Base-by-base conservation (phyloP, 1,139 yeast genomes). In the Tardiomyces depauwii region DNA sequence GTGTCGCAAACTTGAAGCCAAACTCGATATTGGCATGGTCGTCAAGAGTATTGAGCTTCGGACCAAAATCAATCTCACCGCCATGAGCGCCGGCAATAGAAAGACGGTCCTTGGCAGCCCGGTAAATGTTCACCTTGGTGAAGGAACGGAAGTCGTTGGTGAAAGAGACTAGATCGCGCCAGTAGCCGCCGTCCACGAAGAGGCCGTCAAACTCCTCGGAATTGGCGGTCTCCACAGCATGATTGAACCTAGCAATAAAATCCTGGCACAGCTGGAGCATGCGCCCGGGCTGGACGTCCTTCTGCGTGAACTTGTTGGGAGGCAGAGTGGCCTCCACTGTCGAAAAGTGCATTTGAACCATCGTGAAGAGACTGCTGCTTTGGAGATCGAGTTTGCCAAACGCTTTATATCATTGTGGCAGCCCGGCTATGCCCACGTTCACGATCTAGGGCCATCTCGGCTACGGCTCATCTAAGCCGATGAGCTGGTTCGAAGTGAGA, bases 141-240 rank as follows among this genome's bases (percentile, higher is more conserved):
- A 55, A 63, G 45, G 63, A 63, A 40, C 62, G 65, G 41, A 63
- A 50, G 44, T 67, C 68, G 59, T 64, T 57, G 25, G 60, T 55
- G 33, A 67, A 51, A 7, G 62, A 51, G 40, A 65, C 52, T 49
- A 68, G 68, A 51, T 68, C 72, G 47, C 64, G 62, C 72, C 72
- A 68, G 28, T 60, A 50, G 1, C 66, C 61, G 49, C 65, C 44
- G 18, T 42, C 42, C 18, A 41, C 25, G 40, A 49, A 43, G 18
- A 42, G 44, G 32, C 32, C 42, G 18, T 42, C 45, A 14, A 43
- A 30, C 6, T 25, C 45, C 18, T 42, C 39, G 32, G 43, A 42
- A 36, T 41, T 25, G 7, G 18, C 40, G n/a, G 30, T 18, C 14
- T 49, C 39, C 13, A 47, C 33, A 32, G 50, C 45, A 18, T 32